These are phyloP conservation scores for Suillus paluster DNA, from an alignment of 768 basidiomycete genomes.

Conservation along the genomic window DNA sequence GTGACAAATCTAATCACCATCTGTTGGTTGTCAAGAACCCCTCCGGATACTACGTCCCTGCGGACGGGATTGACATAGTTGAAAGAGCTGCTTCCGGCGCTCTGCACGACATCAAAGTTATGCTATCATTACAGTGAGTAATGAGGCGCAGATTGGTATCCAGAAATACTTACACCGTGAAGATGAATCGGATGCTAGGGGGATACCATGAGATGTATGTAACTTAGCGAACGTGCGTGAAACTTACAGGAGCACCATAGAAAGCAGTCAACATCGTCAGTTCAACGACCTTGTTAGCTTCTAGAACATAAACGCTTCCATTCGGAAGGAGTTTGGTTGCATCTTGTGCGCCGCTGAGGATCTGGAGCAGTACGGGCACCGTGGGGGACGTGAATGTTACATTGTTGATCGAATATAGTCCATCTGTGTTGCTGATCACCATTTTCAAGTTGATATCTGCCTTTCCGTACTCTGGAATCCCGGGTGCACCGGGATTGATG, in stretches of 20 bases:
- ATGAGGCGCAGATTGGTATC: not conserved
- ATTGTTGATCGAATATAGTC: slow-evolving; percentile 21
- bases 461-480: slow-evolving; percentile 39
- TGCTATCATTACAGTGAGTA: slow-evolving; percentile 18
- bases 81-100: slow-evolving; percentile 22
- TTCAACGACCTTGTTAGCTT: slow-evolving; percentile 33
- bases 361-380: slow-evolving; percentile 49
- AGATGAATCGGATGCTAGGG: slow-evolving; percentile 34
- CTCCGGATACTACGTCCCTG: slow-evolving; percentile 22
- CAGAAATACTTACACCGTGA: slow-evolving; percentile 26
- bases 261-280: slow-evolving; percentile 20
- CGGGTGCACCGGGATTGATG: slow-evolving; percentile 40
- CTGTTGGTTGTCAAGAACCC: slow-evolving; percentile 35
- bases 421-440: slow-evolving; percentile 9
- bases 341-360: slow-evolving; percentile 43
- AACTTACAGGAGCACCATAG: slow-evolving; percentile 28
- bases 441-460: slow-evolving; percentile 44
- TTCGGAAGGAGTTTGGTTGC: slow-evolving; percentile 33
- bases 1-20: slow-evolving; percentile 55
- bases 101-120: slow-evolving; percentile 31
- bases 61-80: slow-evolving; percentile 35
- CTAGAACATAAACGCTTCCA: slow-evolving; percentile 27
- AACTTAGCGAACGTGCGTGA: not conserved
- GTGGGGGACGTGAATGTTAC: slow-evolving; percentile 29
- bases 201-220: slow-evolving; percentile 6